Base-by-base conservation (phyloP, 768 basidiomycete species). In the Lactarius psammicola region DNA sequence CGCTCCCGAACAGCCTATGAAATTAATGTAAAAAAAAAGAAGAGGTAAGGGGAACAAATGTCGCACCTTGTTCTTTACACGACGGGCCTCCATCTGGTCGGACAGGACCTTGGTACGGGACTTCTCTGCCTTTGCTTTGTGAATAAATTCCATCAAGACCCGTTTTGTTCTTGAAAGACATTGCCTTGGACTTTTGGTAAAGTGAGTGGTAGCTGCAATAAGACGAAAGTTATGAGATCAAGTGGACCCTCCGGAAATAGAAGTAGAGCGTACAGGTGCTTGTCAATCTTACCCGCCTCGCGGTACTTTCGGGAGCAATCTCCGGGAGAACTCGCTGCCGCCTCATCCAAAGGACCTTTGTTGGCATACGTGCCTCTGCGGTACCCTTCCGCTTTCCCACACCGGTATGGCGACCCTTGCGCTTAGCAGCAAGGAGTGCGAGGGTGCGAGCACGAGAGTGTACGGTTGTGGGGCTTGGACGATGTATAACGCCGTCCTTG, bases 101-200 rank as follows among this genome's bases (percentile, higher is more conserved):
- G 83, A 81, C 78, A 98, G 90, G 75, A 94, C 84, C 85, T 98
- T 98, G 78, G 97, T 98, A 69, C 97, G 94, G 81, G 85, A 87
- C 87, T 95, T 95, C 88, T 99, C 97, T 68, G 97, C 96, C 85
- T 98, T 99, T 75, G 97, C 95, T 78, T 96, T 95, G 86, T 97
- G 95, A 80, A 99, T 99, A 87, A 95, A 95, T 80, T 99, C 97
- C 96, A 99, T 98, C 70, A 99, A 86, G 51, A 98, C 97, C 80
- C 96, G 95, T 86, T 98, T n/a, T 97, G 89, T 98, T 98, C 91
- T 98, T 99, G 94, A 98, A n/a, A 99, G 76, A 98, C 95, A 82
- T 99, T 99, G 89, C 97, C 92, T 99, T 99, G 73, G 95, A 94
- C 81, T 98, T 98, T 83, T 96, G 90, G 88, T 98, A 98, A 60